A percentile compares a stretch with the other conserved stretches of the same genome.
These are phyloP conservation scores for Pugionium dolabratum DNA, from an alignment of 345 rosid species.

Conservation along the genomic window DNA sequence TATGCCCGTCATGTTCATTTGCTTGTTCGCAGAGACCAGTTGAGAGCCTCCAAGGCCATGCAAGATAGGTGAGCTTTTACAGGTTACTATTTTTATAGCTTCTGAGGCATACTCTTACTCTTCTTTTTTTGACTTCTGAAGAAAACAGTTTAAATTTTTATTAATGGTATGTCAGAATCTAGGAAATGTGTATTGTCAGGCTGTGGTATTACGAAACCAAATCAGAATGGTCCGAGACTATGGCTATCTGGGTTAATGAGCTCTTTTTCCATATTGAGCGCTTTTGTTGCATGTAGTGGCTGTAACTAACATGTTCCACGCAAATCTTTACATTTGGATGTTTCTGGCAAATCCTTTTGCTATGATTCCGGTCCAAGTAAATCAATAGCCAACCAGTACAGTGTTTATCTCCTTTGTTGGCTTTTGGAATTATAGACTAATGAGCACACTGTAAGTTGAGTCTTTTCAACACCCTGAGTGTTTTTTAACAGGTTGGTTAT, in stretches of 20 bases:
- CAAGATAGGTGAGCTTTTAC: slow-evolving; percentile 82
- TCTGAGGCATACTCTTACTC: neutral
- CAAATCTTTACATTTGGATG: slow-evolving; percentile 1
- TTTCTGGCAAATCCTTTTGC: slow-evolving; percentile 27
- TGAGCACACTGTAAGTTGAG: slow-evolving; percentile 70
- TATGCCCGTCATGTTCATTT: slow-evolving; percentile 97
- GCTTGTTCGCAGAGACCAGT: slow-evolving; percentile 80
- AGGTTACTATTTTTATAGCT: neutral
- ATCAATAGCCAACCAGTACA: slow-evolving; percentile 12
- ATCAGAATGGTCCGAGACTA: slow-evolving; percentile 13
- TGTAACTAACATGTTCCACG: slow-evolving; percentile 6
- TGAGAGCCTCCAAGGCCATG: slow-evolving; percentile 97
- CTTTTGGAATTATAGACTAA: slow-evolving; percentile 57
- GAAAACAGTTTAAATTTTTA: neutral
- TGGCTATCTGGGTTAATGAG: neutral
- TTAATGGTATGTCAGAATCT: neutral
- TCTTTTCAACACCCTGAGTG: slow-evolving; percentile 98
- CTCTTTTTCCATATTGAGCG: neutral
- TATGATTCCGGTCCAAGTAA: slow-evolving; percentile 18
- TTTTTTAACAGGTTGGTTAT: slow-evolving; percentile 99
- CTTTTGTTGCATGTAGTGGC: neutral
- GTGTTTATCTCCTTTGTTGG: slow-evolving; percentile 33
- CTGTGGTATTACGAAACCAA: slow-evolving; percentile 7
- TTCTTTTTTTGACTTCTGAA: slow-evolving; percentile 26
- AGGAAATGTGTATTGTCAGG: slow-evolving; percentile 14